Evolutionary conservation across 768 basidiomycete genomes (phyloP), one percentile per base, ranked within the genome.

Genomic region (Podaxis mareebaensis): DNA sequence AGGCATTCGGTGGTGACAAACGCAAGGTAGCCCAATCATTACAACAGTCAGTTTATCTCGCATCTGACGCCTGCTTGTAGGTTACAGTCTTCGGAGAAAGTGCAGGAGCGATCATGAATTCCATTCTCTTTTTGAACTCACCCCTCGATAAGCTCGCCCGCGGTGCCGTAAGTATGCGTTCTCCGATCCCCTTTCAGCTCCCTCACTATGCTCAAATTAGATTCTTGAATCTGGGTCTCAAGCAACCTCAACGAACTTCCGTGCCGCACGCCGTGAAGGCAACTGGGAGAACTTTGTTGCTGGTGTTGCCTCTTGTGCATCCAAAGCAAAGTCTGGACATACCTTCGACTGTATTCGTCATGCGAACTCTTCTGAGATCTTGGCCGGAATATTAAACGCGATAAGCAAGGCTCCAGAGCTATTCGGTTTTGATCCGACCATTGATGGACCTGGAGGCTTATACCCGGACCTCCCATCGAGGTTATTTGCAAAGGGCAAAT

Each of bases 11-110:
- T 11, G 88, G 87, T 13, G 84, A 83, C 64, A 77, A 76, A 55
- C 54, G 42, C 22, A 74, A 74, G 68, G 74, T 72, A 17, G 28
- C 40, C 39, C 36, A 8, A 28, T 26, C 24, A 3, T 22, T 10
- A 17, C 15, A 48, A 22, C 30, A 10, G 20, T 36, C 13, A 33
- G 26, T 3, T 13, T 17, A n/a, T 33, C n/a, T 46, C 44, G 20
- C 7, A 46, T n/a, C 2, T 24, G 46, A 48, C 49, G 15, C n/a
- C 30, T 55, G 3, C 10, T 15, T 24, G 5, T 53, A 81, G 76
- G 83, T 86, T 2, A 85, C 83, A 2, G 70, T 82, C 28, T 81
- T 81, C 57, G 86, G 85, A n/a, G 78, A 86, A 65, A 81, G 79
- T 46, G 85, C 85, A 8, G 85, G 85, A 5, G 81, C 85, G 20